Base-by-base conservation (phyloP, 805 yeast species). In the Wickerhamiella qilinensis region DNA sequence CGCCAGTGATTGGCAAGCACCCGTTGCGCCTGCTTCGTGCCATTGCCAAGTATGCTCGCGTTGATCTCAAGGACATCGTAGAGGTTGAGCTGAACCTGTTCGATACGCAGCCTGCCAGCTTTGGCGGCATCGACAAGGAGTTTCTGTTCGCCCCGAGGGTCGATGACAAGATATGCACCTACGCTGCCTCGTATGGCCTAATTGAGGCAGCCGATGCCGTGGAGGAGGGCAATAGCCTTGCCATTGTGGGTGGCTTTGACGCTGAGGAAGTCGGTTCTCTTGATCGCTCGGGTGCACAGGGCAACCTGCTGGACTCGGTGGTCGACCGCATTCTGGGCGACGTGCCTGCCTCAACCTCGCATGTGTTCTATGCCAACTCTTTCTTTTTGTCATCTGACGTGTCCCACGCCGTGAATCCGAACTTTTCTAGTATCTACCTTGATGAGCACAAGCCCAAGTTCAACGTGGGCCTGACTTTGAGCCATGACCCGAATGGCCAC, bases 191-290 rank as follows among this genome's bases (percentile, higher is more conserved):
- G 40, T 55, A 63, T 36, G 75, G 80, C 1, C 62, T 83, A 42
- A 58, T 79, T 35, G 69, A 68, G 45, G 61, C 59, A 29, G 53
- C 71, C 7, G 53, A 45, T 16, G 55, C 58, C 34, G 49, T 53
- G 21, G 64, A 60, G 37, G 45, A 49, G 21, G 41, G 55, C 37
- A 40, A 41, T 33, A 39, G 51, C 25, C 47, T 61, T 35, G 63
- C 74, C 21, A 55, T 75, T 36, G 80, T 75, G 2, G 75, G 76
- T 2, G 64, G 80, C 39, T 81, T 72, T 49, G 93, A 84, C 51
- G 73, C 78, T 54, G 94, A 83, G 59, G 94, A 83, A 59, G 69
- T 83, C 40, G 94, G 94, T 8, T 77, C 88, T 5, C 68, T 73
- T 27, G 67, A 84, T 4, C 71, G 88, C 57, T 82, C 76, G 48